Percentiles rank a stretch among this genome's conserved stretches.
Evolutionary conservation across 2,329 filamentous ascomycete genomes (phyloP).

Genomic region (Paecilomyces formosus): DNA sequence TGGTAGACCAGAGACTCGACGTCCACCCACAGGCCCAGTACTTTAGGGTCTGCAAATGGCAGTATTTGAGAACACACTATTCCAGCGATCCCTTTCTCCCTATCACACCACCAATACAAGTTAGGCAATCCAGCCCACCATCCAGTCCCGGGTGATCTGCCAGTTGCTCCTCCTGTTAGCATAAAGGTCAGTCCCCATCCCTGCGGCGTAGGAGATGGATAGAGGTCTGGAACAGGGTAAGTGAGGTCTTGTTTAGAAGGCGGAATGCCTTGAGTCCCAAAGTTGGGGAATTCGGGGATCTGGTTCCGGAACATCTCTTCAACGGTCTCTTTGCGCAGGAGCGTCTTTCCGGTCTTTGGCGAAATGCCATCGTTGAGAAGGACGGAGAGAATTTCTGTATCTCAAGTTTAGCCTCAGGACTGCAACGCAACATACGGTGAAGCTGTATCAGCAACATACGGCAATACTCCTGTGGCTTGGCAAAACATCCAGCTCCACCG

Average conservation of each 20-base stretch:
- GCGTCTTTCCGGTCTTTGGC: conserved; percentile 46
- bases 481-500: conserved; percentile 56
- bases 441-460: conserved; percentile 33
- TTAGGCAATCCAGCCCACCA: conserved; percentile 56
- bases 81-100: conserved; percentile 51
- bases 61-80: conserved; percentile 46
- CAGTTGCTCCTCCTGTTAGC: conserved; percentile 45
- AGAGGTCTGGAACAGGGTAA: conserved; percentile 33
- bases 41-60: conserved; percentile 40
- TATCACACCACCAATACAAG: conserved; percentile 56
- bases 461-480: conserved; percentile 53
- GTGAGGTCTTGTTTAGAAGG: conserved; percentile 44
- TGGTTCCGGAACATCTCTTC: conserved; percentile 60
- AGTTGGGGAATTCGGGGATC: conserved; percentile 48
- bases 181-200: conserved; percentile 48
- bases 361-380: conserved; percentile 59
- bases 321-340: conserved; percentile 52
- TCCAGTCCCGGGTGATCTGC: conserved; percentile 44
- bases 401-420: not conserved
- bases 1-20: conserved; percentile 35
- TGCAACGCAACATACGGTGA: not conserved
- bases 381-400: conserved; percentile 50
- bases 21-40: conserved; percentile 34
- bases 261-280: conserved; percentile 38
- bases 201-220: not conserved